Base-by-base conservation (phyloP, 2,329 filamentous ascomycete species). In the Colletotrichum higginsianum region DNA sequence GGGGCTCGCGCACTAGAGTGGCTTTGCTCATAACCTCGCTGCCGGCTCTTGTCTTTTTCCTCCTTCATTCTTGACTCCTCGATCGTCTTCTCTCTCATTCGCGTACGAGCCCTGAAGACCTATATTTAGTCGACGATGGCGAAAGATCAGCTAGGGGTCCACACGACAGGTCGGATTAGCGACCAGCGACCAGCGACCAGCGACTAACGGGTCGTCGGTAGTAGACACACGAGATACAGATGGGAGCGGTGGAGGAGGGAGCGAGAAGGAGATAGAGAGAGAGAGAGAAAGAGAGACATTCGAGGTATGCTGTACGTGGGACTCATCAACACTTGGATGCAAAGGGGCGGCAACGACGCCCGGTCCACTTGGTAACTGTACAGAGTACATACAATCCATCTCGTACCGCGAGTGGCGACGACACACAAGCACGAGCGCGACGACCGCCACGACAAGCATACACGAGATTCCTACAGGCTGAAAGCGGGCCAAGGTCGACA, bases 391-490 rank as follows among this genome's bases (percentile, higher is more conserved):
- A 30, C 6, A 8, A 30, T 30, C 30, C 30, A 38, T 53, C 21
- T 52, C 50, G 42, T 56, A 44, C 21, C 58, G 46, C 58, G 53
- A 58, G 40, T 62, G 57, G 65, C 68, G 52, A 60, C 65, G 18
- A 53, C 65, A 49, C 26, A 52, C 30, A 30, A 30, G 30, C 30
- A 30, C 30, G 30, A 47, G 21, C 42, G 44, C 62, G 66, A 23
- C 53, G 13, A 62, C 40, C 21, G 35, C 23, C 40, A 58, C 38
- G 46, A 53, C 58, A 40, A 55, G 46, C 53, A 67, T 40, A 71
- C 68, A 68, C 65, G 68, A 63, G 68, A 71, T 71, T 71, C n/a
- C 15, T 65, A 71, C 68, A 71, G 68, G 68, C 65, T n/a, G 18
- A 7, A 40, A 63, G 63, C 58, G 57, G 61, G 58, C 16, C 35